Evolutionary conservation across 2,329 filamentous ascomycete species (phyloP).

Genomic region (Ceratocystis eucalypticola): DNA sequence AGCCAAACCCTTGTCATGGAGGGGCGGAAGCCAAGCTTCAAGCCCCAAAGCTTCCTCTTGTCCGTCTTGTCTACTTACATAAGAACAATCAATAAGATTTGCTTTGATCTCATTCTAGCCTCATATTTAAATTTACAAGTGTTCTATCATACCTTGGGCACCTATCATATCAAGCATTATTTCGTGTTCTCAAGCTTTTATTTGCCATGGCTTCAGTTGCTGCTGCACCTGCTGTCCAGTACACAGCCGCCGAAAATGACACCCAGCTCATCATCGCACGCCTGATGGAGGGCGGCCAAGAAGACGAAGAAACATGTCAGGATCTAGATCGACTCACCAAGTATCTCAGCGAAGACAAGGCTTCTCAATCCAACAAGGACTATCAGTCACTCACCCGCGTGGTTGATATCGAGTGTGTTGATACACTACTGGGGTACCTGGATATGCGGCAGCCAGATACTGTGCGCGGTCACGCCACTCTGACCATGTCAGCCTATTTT

Average conservation of each 20-base stretch:
- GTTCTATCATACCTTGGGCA: too few species aligned
- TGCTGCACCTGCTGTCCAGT: background rate
- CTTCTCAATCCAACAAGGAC: conserved; percentile 31
- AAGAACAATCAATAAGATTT: background rate
- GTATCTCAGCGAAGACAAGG: conserved; percentile 43
- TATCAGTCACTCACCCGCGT: conserved; percentile 42
- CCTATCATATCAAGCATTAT: background rate
- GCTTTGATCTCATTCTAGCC: background rate
- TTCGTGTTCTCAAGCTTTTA: background rate
- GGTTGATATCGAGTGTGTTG: conserved; percentile 62
- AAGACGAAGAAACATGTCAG: conserved; percentile 56
- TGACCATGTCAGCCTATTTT: conserved; percentile 72
- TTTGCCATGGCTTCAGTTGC: conserved; percentile 13
- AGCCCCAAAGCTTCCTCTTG: conserved; percentile 2
- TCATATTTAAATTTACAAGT: background rate
- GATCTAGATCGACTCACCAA: conserved; percentile 46
- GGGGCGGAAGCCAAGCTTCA: background rate
- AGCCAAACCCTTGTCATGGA: conserved; percentile 9
- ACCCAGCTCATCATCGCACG: conserved; percentile 71
- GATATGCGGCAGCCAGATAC: conserved; percentile 66
- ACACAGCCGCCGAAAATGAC: conserved; percentile 38
- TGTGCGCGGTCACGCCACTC: conserved; percentile 66
- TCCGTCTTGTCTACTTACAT: conserved; percentile 1
- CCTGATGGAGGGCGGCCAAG: conserved; percentile 79
- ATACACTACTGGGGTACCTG: conserved; percentile 73